Evolutionary conservation across 805 yeast genomes (phyloP).

Genomic region (Candida tallmaniae): DNA sequence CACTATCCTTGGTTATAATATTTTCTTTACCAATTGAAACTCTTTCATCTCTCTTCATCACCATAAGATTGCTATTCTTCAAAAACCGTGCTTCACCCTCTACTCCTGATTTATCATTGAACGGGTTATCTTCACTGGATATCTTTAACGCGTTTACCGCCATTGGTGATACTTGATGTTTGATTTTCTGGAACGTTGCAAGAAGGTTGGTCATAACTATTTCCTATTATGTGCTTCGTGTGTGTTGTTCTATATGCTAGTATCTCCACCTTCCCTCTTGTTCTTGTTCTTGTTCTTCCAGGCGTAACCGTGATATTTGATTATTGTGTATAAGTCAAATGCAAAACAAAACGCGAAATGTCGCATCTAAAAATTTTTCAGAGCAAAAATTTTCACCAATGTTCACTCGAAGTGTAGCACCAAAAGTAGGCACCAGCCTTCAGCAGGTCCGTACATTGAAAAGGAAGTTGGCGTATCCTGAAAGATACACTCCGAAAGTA

Average conservation of each 20-base stretch:
- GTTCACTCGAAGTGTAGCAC: too few species aligned
- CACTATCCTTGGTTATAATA: background rate
- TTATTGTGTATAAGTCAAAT: too few species aligned
- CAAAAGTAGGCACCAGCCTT: background rate
- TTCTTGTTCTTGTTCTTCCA: too few species aligned
- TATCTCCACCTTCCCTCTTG: too few species aligned
- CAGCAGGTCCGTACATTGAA: conserved; percentile 8
- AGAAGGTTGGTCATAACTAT: conserved; percentile 12
- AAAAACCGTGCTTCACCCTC: background rate
- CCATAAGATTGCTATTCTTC: background rate
- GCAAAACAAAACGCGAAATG: too few species aligned
- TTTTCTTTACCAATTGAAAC: background rate
- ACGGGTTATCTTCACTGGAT: conserved; percentile 16
- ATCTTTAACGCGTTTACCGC: conserved; percentile 5
- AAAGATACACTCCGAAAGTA: conserved; percentile 24
- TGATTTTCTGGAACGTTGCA: conserved; percentile 10
- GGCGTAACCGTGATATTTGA: too few species aligned
- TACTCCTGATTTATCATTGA: conserved; percentile 9
- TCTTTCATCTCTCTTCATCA: conserved; percentile 1
- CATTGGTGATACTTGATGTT: conserved; percentile 8
- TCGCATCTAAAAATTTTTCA: too few species aligned
- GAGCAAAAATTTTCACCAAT: too few species aligned
- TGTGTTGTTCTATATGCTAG: too few species aligned
- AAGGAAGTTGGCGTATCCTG: conserved; percentile 32
- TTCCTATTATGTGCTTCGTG: too few species aligned